Percentiles rank a stretch among this genome's conserved stretches.
Evolutionary conservation across 192 early-diverging fungal genomes (phyloP).

Genomic region (Haplosporangium gracile): DNA sequence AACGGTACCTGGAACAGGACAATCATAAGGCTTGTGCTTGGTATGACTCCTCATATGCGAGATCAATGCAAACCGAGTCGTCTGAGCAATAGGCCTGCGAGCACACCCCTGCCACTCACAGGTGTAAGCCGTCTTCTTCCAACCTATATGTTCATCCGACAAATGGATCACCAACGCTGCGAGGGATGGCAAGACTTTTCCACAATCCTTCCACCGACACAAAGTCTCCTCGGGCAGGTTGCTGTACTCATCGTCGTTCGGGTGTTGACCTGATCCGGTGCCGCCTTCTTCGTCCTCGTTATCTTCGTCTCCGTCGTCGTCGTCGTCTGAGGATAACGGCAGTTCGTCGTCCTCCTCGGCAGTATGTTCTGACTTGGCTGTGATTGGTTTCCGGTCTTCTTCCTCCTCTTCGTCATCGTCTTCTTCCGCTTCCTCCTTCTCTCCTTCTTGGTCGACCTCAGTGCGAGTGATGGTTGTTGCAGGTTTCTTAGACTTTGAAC

Average conservation of each 20-base stretch:
- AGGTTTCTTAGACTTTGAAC: not conserved
- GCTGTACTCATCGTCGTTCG: conserved; percentile 42
- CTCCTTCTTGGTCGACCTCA: conserved; percentile 10
- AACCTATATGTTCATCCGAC: conserved; percentile 71
- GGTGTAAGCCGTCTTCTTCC: conserved; percentile 66
- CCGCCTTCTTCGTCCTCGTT: conserved; percentile 34
- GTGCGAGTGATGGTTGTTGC: not conserved
- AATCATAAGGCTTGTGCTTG: conserved; percentile 71
- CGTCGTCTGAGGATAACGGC: conserved; percentile 39
- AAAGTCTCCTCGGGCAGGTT: conserved; percentile 38
- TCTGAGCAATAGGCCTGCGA: conserved; percentile 62
- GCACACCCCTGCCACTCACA: conserved; percentile 70
- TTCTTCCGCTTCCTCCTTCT: conserved; percentile 15
- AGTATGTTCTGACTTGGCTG: not conserved
- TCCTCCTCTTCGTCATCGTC: not conserved
- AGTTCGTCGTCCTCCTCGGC: conserved; percentile 18
- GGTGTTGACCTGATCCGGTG: not conserved
- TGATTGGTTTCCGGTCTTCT: not conserved
- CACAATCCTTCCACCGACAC: conserved; percentile 64
- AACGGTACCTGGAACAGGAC: conserved; percentile 51
- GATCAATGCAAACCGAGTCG: conserved; percentile 70
- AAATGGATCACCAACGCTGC: conserved; percentile 56
- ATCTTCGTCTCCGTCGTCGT: conserved; percentile 32
- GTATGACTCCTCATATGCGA: conserved; percentile 72
- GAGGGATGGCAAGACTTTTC: conserved; percentile 43